Evolutionary conservation across 2,329 filamentous ascomycete species (phyloP), one percentile per base, ranked within the genome.

Genomic region (Stagonosporopsis chrysanthemi): DNA sequence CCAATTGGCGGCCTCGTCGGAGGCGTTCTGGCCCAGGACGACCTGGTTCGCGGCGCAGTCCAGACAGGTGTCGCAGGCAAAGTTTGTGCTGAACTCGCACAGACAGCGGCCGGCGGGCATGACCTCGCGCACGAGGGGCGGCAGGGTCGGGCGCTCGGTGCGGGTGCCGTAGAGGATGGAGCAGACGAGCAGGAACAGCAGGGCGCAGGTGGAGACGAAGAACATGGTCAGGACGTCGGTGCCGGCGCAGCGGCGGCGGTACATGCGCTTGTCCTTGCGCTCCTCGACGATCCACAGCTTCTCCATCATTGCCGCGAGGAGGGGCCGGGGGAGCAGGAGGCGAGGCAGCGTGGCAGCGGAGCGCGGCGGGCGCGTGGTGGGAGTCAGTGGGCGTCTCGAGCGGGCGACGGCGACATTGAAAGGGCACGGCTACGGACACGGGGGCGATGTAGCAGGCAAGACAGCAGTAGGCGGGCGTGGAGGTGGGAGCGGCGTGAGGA

Each of bases 101-200:
- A 68, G 61, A 49, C 71, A 74, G 52, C 70, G 68, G 41, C 71
- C 71, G 4, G 70, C 71, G 39, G 71, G 71, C 39, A 74, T 61
- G 36, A 72, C 66, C 43, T 69, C 69, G 56, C 70, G 65, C 45
- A 74, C 70, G 26, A 72, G 61, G 11, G 65, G 61, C n/a, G 71
- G 71, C 12, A 74, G 58, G 3, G 56, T 60, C 17, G 66, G 68
- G 47, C 63, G 65, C 58, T 72, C 67, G 39, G 67, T 69, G 53
- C 70, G 71, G 14, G 70, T 74, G 61, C 70, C 71, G 54, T 73
- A 74, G 11, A 74, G 55, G 41, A 74, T 73, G 46, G 67, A 67
- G 63, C 67, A 72, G 46, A 72, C 55, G 53, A 74, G 64, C 43
- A 72, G 57, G 61, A 74, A 62, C 52, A 73, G 62, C 49, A 73